Evolutionary conservation across 768 basidiomycete species (phyloP).

Genomic region (Leccinellum luteum): DNA sequence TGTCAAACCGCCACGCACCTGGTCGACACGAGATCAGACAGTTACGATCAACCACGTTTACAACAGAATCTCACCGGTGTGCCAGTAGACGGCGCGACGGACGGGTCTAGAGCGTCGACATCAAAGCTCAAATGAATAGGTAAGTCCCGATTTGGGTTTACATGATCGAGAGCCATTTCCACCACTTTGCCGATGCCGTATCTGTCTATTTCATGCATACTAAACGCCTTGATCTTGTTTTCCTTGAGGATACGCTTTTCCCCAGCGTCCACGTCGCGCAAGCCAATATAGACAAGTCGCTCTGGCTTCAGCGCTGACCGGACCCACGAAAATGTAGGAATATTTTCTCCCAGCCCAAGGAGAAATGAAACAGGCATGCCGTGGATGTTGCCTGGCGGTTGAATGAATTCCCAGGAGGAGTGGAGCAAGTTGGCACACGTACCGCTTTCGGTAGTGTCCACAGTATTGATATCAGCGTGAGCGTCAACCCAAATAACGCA

Average conservation of each 20-base stretch:
- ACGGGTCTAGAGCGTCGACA: constrained; percentile 91
- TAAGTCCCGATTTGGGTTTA: constrained; percentile 77
- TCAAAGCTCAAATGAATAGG: constrained; percentile 98
- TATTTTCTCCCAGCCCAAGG: constrained; percentile 42
- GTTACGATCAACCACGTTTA: not conserved
- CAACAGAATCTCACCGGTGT: constrained; percentile 61
- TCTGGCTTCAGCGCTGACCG: constrained; percentile 66
- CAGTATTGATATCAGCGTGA: constrained; percentile 95
- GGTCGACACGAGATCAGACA: not conserved
- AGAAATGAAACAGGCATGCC: constrained; percentile 99
- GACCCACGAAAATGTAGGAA: constrained; percentile 54
- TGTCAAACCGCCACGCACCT: constrained; percentile 92
- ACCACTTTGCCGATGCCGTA: constrained; percentile 93
- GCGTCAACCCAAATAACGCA: constrained; percentile 97
- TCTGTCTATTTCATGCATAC: constrained; percentile 87
- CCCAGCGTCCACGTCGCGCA: constrained; percentile 87
- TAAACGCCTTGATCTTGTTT: constrained; percentile 80
- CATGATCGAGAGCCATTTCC: constrained; percentile 93
- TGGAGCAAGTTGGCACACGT: constrained; percentile 13
- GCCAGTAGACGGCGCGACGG: constrained; percentile 93
- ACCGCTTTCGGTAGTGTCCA: constrained; percentile 76
- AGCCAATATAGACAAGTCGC: constrained; percentile 92
- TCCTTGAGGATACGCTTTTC: constrained; percentile 86
- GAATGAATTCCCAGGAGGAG: not conserved
- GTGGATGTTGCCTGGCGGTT: constrained; percentile 79